These are phyloP conservation scores for Claviceps humidiphila DNA, from an alignment of 2,329 filamentous ascomycete species.

Conservation along the genomic window DNA sequence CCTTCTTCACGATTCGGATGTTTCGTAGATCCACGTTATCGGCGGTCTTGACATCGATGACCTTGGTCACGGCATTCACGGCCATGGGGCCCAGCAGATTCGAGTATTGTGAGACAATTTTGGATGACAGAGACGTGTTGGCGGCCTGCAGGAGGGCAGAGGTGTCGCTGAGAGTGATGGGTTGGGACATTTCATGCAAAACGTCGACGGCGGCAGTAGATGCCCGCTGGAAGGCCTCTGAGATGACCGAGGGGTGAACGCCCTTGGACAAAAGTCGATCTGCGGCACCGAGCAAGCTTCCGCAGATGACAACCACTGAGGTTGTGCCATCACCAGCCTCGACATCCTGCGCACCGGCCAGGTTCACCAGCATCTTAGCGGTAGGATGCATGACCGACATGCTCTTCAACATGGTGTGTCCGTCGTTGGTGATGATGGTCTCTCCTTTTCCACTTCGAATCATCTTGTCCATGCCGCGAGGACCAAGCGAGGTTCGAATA, in stretches of 20 bases:
- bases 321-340: conserved; percentile 98
- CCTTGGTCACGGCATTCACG: conserved; percentile 89
- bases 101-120: conserved; percentile 96
- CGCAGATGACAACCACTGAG: conserved; percentile 94
- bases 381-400: conserved; percentile 99
- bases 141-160: conserved; percentile 88
- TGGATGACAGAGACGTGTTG: conserved; percentile 92
- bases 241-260: conserved; percentile 95
- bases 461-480: conserved; percentile 99
- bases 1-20: conserved; percentile 94
- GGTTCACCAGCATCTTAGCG: conserved; percentile 96
- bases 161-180: conserved; percentile 78
- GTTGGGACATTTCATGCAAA: conserved; percentile 89
- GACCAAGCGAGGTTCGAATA: conserved; percentile 89
- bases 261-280: conserved; percentile 84
- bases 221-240: conserved; percentile 92
- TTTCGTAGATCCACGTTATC: conserved; percentile 96
- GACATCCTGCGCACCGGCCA: conserved; percentile 93
- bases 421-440: conserved; percentile 98
- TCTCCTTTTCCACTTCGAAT: conserved; percentile 94
- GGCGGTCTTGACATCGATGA: conserved; percentile 88
- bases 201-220: conserved; percentile 79
- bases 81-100: conserved; percentile 95
- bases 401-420: conserved; percentile 97
- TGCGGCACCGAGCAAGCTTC: conserved; percentile 84